Evolutionary conservation across 768 basidiomycete species (phyloP).

Genomic region (Holtermannia corniformis): DNA sequence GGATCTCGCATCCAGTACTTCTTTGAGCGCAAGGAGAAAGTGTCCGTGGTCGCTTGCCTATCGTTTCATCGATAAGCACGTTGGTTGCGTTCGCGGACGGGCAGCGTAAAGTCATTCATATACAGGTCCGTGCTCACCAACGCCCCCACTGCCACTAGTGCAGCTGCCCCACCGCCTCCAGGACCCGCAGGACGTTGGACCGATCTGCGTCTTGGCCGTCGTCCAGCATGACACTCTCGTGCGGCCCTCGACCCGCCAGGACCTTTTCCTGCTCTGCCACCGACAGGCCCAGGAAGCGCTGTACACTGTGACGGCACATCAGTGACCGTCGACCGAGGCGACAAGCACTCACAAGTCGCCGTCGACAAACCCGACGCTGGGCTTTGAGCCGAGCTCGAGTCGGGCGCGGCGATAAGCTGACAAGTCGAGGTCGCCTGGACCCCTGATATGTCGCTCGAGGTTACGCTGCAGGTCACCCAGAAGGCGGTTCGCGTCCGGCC

Average conservation of each 20-base stretch:
- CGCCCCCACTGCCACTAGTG: constrained; percentile 20
- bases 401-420: constrained; percentile 19
- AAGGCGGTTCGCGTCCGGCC: constrained; percentile 13
- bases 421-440: constrained; percentile 29
- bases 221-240: constrained; percentile 15
- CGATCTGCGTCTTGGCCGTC: constrained; percentile 7
- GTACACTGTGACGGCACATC: constrained; percentile 20
- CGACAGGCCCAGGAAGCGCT: constrained; percentile 27
- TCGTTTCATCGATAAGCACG: no score
- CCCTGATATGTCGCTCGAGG: constrained; percentile 23
- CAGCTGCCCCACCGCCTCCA: constrained; percentile 26
- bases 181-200: constrained; percentile 23
- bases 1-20: no score
- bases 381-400: constrained; percentile 19
- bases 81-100: no score
- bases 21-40: no score
- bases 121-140: no score
- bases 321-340: neutral
- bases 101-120: no score
- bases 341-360: constrained; percentile 35
- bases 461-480: constrained; percentile 37
- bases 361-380: constrained; percentile 37
- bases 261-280: constrained; percentile 18
- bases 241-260: constrained; percentile 15
- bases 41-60: no score